Conservation (phyloP, 1,139 yeast genomes). For the Suhomyces kunorum region DNA sequence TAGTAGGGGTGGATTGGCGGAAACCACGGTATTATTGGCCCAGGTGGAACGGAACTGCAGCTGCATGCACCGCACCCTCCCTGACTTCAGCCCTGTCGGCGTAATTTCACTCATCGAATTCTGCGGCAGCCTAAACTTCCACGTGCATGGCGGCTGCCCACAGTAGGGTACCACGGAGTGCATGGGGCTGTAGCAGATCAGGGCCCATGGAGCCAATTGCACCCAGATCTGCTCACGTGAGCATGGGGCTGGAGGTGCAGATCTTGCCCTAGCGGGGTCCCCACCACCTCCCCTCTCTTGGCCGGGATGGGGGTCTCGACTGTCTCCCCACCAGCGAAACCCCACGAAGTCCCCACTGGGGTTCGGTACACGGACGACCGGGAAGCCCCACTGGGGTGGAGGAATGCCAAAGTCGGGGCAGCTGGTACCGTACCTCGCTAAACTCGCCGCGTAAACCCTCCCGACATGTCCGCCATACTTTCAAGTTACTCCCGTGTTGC, state of each 20-base stretch:
- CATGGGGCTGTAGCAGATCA: constrained; percentile 4
- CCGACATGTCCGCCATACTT: too few species aligned
- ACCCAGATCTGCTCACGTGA: constrained; percentile 1
- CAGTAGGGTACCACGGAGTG: not conserved
- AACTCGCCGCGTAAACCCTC: not conserved
- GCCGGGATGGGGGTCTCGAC: too few species aligned
- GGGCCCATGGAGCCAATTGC: constrained; percentile 3
- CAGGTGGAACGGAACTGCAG: constrained; percentile 2
- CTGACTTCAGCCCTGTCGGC: constrained; percentile 4
- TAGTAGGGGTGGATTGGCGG: too few species aligned
- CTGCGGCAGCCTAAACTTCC: constrained; percentile 3
- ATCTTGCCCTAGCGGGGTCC: not conserved
- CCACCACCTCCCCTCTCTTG: too few species aligned
- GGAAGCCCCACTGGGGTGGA: too few species aligned
- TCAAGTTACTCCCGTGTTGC: too few species aligned
- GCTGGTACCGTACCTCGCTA: too few species aligned
- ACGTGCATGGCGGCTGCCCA: not conserved
- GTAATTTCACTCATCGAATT: constrained; percentile 6
- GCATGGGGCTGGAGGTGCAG: not conserved
- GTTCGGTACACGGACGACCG: too few species aligned
- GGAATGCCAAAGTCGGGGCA: too few species aligned
- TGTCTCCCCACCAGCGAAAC: too few species aligned
- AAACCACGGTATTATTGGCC: not conserved
- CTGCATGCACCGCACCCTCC: not conserved
- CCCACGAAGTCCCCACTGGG: too few species aligned